Percentiles rank a stretch among this genome's conserved stretches.
Evolutionary conservation across 2,329 filamentous ascomycete species (phyloP).

Genomic region (Monilinia polystroma): DNA sequence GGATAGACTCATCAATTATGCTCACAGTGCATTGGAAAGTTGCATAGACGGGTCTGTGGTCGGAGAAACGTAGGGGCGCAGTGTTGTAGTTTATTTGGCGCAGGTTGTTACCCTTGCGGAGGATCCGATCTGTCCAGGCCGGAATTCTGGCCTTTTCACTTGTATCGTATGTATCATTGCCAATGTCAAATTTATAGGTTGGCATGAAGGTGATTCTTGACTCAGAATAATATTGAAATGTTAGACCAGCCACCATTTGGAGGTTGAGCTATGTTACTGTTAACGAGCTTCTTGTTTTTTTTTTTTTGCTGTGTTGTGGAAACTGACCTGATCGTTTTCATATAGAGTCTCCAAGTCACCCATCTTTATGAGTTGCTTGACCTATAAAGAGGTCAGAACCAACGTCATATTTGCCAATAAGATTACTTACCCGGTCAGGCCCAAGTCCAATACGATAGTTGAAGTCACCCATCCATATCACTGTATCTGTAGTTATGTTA

Average conservation of each 20-base stretch:
- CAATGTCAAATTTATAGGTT: constrained; percentile 94
- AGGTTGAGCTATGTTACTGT: constrained; percentile 66
- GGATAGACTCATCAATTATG: constrained; percentile 72
- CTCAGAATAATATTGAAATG: constrained; percentile 91
- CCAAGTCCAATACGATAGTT: constrained; percentile 92
- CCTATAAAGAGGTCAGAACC: constrained; percentile 3
- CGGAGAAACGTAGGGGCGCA: constrained; percentile 83
- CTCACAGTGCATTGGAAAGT: constrained; percentile 81
- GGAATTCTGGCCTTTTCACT: constrained; percentile 92
- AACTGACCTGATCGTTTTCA: constrained; percentile 78
- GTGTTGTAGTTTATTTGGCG: constrained; percentile 80
- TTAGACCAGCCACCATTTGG: constrained; percentile 90
- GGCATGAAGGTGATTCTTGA: constrained; percentile 83
- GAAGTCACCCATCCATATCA: constrained; percentile 97
- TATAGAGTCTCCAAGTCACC: constrained; percentile 77
- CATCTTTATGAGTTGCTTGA: constrained; percentile 66
- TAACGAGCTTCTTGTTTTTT: constrained; percentile 12
- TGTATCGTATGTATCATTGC: constrained; percentile 84
- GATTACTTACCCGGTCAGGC: constrained; percentile 63
- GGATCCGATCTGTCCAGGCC: constrained; percentile 93
- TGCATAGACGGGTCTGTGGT: constrained; percentile 93
- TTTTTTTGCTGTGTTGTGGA: not conserved
- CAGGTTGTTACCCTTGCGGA: constrained; percentile 81
- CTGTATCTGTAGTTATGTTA: constrained; percentile 53
- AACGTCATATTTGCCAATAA: not conserved